Conservation (phyloP, 805 yeast genomes). For the Candida maris region DNA sequence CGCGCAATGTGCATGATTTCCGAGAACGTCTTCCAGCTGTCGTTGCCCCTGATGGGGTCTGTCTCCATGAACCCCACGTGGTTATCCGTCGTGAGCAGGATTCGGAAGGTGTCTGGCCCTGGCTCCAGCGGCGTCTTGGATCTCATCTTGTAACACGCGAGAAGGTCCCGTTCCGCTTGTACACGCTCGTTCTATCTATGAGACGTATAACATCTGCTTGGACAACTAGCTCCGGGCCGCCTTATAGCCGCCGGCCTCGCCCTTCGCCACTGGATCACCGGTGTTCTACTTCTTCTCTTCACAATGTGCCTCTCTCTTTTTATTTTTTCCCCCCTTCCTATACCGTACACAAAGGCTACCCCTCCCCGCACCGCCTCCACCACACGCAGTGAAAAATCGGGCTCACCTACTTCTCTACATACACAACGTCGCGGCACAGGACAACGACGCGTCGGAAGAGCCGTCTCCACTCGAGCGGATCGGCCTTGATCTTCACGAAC, state of each 20-base stretch:
- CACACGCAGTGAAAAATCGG: too few relatives aligned
- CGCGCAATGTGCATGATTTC: slow-evolving; percentile 76
- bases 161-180: too few relatives aligned
- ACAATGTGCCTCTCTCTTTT: too few relatives aligned
- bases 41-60: slow-evolving; percentile 88
- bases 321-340: too few relatives aligned
- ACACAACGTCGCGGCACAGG: slow-evolving; percentile 55
- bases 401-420: slow-evolving; percentile 31
- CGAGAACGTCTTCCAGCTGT: slow-evolving; percentile 81
- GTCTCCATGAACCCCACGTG: slow-evolving; percentile 92
- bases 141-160: too few relatives aligned
- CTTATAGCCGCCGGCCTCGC: too few relatives aligned
- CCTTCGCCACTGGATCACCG: too few relatives aligned
- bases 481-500: slow-evolving; percentile 56
- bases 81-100: slow-evolving; percentile 88
- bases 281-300: slow-evolving; percentile 4
- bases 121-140: slow-evolving; percentile 40
- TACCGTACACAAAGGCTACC: too few relatives aligned
- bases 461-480: slow-evolving; percentile 72
- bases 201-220: too few relatives aligned
- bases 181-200: too few relatives aligned
- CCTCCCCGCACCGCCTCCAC: too few relatives aligned
- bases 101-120: slow-evolving; percentile 66
- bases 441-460: slow-evolving; percentile 56
- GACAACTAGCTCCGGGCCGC: too few relatives aligned